phyloP scores from a whole-genome alignment of 495 filamentous ascomycete species.

The Sabuloglossum arenarium region DNA sequence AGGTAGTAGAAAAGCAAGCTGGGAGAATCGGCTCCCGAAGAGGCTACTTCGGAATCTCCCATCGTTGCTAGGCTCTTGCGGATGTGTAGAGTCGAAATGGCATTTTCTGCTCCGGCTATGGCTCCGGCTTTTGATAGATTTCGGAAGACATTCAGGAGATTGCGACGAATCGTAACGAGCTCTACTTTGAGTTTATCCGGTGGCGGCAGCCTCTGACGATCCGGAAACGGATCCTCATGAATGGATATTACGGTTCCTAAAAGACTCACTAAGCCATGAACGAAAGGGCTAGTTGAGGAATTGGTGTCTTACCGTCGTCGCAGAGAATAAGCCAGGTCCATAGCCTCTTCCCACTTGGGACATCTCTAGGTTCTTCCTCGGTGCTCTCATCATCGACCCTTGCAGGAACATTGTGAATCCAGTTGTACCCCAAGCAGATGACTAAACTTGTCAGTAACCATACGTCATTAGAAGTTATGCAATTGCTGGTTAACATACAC shows the following conservation, averaged over 20 bases:
- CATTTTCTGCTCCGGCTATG: constrained; percentile 7
- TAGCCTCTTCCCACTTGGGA: constrained; percentile 38
- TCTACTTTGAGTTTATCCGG: constrained; percentile 18
- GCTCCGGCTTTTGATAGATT: constrained; percentile 36
- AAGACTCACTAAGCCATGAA: constrained; percentile 1
- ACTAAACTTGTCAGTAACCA: constrained; percentile 21
- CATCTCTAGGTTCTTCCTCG: constrained; percentile 12
- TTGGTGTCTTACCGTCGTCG: constrained; percentile 39
- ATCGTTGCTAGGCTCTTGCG: constrained; percentile 11
- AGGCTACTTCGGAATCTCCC: constrained; percentile 10
- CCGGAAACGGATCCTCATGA: constrained; percentile 45
- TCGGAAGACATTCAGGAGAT: constrained; percentile 47
- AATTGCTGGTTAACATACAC: constrained; percentile 19
- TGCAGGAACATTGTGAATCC: constrained; percentile 38
- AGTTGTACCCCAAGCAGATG: constrained; percentile 68
- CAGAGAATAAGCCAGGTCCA: constrained; percentile 78
- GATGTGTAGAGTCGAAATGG: constrained; percentile 15
- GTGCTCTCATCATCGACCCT: background rate
- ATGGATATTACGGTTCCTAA: constrained; percentile 57
- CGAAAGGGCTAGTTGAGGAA: background rate
- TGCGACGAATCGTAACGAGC: constrained; percentile 37
- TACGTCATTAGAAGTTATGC: background rate
- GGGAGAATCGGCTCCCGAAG: constrained; percentile 32
- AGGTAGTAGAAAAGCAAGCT: constrained; percentile 71
- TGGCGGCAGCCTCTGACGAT: constrained; percentile 11